A percentile compares a stretch with the other conserved stretches of the same genome.
Evolutionary conservation across 1,284 basidiomycete species (phyloP).

Genomic region (Fomitopsis schrenkii): DNA sequence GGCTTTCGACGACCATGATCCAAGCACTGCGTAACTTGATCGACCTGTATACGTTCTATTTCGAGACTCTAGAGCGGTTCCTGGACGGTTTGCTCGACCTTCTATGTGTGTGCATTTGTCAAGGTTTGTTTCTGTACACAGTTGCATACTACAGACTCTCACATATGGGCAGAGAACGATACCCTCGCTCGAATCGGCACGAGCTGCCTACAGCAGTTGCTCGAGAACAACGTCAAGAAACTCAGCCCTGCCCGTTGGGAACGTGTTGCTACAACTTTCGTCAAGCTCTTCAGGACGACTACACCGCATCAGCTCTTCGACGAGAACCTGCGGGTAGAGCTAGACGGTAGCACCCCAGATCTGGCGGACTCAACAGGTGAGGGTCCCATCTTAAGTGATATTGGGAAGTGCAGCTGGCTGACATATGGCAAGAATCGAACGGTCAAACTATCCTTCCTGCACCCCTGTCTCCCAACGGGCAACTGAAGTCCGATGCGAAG

Average conservation of each 20-base stretch:
- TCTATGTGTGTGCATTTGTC: slow-evolving; percentile 96
- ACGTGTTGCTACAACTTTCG: slow-evolving; percentile 89
- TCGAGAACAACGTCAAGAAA: slow-evolving; percentile 93
- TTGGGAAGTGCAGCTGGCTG: not conserved
- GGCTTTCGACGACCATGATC: slow-evolving; percentile 99
- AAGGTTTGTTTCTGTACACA: slow-evolving; percentile 61
- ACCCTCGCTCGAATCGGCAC: slow-evolving; percentile 98
- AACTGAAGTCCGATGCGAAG: slow-evolving; percentile 39
- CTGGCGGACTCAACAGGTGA: slow-evolving; percentile 51
- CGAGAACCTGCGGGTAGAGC: slow-evolving; percentile 78
- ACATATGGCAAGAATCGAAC: slow-evolving; percentile 44
- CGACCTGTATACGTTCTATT: slow-evolving; percentile 95
- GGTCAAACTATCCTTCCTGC: slow-evolving; percentile 75
- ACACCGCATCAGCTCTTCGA: slow-evolving; percentile 98
- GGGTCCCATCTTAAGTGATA: not conserved
- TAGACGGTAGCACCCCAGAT: slow-evolving; percentile 59
- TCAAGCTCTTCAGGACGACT: slow-evolving; percentile 94
- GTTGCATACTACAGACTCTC: not conserved
- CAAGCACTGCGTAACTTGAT: slow-evolving; percentile 96
- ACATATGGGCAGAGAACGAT: slow-evolving; percentile 76
- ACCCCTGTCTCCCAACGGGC: slow-evolving; percentile 67
- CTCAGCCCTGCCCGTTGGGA: slow-evolving; percentile 88
- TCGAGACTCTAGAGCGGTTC: slow-evolving; percentile 87
- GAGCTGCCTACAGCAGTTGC: slow-evolving; percentile 93
- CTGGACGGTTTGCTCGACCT: slow-evolving; percentile 91